Base-by-base conservation (phyloP, 2,329 filamentous ascomycete genomes). In the Blumeria graminis region DNA sequence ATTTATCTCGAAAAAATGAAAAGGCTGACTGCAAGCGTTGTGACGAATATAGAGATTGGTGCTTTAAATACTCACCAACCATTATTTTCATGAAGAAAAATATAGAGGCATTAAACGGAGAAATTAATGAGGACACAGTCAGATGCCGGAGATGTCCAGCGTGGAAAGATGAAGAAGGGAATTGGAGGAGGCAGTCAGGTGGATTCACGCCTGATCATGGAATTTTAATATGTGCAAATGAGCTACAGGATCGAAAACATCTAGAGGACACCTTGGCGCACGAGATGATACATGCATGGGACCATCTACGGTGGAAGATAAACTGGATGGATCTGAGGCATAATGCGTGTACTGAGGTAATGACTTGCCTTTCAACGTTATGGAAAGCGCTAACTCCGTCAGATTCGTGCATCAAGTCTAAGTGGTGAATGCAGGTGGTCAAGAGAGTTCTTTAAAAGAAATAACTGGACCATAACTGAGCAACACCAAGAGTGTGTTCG, bases 241-340 rank as follows among this genome's bases (percentile, higher is more conserved):
- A 92, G 70, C 78, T 96, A 66, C 74, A 82, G 58, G 81, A 87
- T 66, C 73, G 80, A 57, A 81, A 81, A 35, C 87, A 94, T 67
- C 69, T 94, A 62, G 92, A 98, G 71, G 92, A 98, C 68, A 94
- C 89, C 10, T 73, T 98, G 65, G 82, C 89, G 33, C 92, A 98
- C 69, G 92, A 98, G 72, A 93, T 98, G 87, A 84, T 98, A 56
- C 92, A 98, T 68, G 89, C 89, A 0, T 96, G 88, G 74, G 92
- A 98, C 68, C 84, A 94, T 68, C 66, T 96, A 63, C 74, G 90
- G 60, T 98, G 87, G 73, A 92, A 94, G 69, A 81, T 95, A 48
- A 83, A 96, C 66, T 86, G 84, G 72, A 69, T 72, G 78, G 73
- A 87, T 67, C 68, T 98, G 69, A 80, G 82, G 68, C 92, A 98